Evolutionary conservation across 148 eudicot species (phyloP).

Genomic region (Dysphania ambrosioides): DNA sequence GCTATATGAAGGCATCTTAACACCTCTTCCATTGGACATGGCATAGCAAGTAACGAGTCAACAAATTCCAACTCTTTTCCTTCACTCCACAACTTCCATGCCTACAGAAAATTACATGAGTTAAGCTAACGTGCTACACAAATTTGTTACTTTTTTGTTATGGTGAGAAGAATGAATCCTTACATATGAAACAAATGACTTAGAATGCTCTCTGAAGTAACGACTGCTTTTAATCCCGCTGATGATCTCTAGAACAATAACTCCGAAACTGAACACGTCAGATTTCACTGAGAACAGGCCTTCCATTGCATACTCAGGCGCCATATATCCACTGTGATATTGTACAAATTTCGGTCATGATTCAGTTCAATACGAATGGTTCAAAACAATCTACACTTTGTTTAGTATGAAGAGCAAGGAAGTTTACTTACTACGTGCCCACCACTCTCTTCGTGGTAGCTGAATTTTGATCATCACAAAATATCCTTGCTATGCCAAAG

Average conservation of each 20-base stretch:
- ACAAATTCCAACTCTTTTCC: slow-evolving; percentile 16
- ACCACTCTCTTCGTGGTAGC: slow-evolving; percentile 21
- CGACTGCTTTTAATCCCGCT: slow-evolving; percentile 1
- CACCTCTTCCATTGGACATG: slow-evolving; percentile 23
- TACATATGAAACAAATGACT: not conserved
- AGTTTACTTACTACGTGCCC: slow-evolving; percentile 24
- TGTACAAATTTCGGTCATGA: not conserved
- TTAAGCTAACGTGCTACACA: not conserved
- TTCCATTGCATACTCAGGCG: slow-evolving; percentile 25
- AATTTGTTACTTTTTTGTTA: not conserved
- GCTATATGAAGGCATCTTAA: slow-evolving; percentile 28
- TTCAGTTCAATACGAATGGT: not conserved
- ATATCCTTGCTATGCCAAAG: slow-evolving; percentile 22
- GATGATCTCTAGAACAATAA: slow-evolving; percentile 22
- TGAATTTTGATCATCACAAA: slow-evolving; percentile 3
- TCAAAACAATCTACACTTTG: not conserved
- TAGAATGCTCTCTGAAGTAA: not conserved
- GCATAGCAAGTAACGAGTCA: slow-evolving; percentile 17
- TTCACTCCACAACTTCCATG: slow-evolving; percentile 24
- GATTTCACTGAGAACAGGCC: slow-evolving; percentile 25
- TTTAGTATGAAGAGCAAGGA: not conserved
- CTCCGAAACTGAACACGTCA: slow-evolving; percentile 25
- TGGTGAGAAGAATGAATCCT: not conserved
- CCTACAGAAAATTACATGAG: not conserved
- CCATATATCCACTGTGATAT: slow-evolving; percentile 21